These are phyloP conservation scores for Fusarium sterilihyphosum DNA, from an alignment of 2,329 filamentous ascomycete species.

Conservation along the genomic window DNA sequence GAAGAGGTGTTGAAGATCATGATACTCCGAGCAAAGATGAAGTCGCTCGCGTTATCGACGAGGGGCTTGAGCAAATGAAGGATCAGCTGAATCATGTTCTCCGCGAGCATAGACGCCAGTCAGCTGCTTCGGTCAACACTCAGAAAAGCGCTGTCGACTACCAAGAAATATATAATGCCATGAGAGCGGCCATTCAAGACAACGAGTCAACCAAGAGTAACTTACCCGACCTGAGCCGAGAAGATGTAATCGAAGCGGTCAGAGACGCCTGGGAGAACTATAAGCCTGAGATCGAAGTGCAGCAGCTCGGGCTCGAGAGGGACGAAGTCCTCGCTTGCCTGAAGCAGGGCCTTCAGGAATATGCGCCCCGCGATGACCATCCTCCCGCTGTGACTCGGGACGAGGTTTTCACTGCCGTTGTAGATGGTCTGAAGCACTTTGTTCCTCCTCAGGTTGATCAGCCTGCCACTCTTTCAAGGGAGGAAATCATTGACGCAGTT, in stretches of 20 bases:
- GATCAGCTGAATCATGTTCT: slow-evolving; percentile 85
- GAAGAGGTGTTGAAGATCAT: slow-evolving; percentile 56
- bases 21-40: slow-evolving; percentile 72
- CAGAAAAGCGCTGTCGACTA: slow-evolving; percentile 73
- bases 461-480: slow-evolving; percentile 75
- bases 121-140: slow-evolving; percentile 70
- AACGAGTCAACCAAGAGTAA: slow-evolving; percentile 57
- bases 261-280: slow-evolving; percentile 93
- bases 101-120: slow-evolving; percentile 77
- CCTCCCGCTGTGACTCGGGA: slow-evolving; percentile 76
- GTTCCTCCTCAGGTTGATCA: slow-evolving; percentile 77
- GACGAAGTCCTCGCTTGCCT: slow-evolving; percentile 91
- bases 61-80: slow-evolving; percentile 83
- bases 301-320: slow-evolving; percentile 88
- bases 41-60: slow-evolving; percentile 78
- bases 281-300: slow-evolving; percentile 90
- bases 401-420: slow-evolving; percentile 85
- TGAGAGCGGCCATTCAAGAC: slow-evolving; percentile 78
- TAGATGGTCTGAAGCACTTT: slow-evolving; percentile 87
- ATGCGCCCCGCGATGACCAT: slow-evolving; percentile 65
- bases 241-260: slow-evolving; percentile 87
- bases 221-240: slow-evolving; percentile 68
- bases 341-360: slow-evolving; percentile 84
- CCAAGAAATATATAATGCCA: slow-evolving; percentile 85
- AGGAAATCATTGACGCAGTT: slow-evolving; percentile 86